Evolutionary conservation across 805 yeast genomes (phyloP).

Genomic region (Candida nanaspora): DNA sequence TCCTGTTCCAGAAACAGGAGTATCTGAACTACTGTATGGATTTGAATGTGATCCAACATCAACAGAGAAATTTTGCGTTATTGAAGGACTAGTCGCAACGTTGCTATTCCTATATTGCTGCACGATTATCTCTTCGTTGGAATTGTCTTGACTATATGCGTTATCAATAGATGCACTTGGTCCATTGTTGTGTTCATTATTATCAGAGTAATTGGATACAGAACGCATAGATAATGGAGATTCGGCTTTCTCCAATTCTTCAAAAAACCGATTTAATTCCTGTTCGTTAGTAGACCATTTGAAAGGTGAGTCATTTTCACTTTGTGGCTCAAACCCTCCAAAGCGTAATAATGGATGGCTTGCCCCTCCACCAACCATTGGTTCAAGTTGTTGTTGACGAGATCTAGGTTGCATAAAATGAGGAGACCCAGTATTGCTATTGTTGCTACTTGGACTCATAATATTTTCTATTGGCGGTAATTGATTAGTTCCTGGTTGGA

Average conservation of each 20-base stretch:
- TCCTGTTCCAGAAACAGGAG: neutral
- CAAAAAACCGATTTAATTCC: slow-evolving; percentile 40
- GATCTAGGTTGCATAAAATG: too few relatives aligned
- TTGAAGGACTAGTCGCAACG: neutral
- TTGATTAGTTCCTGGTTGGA: neutral
- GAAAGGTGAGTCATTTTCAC: slow-evolving; percentile 8
- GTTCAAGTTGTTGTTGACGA: neutral
- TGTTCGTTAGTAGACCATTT: slow-evolving; percentile 31
- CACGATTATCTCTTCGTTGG: neutral
- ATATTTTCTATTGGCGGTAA: neutral
- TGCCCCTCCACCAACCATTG: neutral
- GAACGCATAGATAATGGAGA: slow-evolving; percentile 18
- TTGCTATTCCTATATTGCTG: neutral
- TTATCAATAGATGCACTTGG: slow-evolving; percentile 5
- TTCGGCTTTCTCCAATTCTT: slow-evolving; percentile 32
- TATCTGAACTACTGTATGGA: neutral
- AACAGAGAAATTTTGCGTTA: slow-evolving; percentile 1
- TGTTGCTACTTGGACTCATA: neutral
- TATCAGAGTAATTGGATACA: slow-evolving; percentile 3
- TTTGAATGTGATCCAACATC: neutral
- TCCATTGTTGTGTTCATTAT: slow-evolving; percentile 4
- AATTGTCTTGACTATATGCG: neutral
- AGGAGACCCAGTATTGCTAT: neutral
- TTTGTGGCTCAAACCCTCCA: neutral
- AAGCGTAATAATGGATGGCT: neutral